Evolutionary conservation across 202 grass and related monocot species (phyloP), one percentile per base, ranked within the genome.

Genomic region (Elaeis oleifera): DNA sequence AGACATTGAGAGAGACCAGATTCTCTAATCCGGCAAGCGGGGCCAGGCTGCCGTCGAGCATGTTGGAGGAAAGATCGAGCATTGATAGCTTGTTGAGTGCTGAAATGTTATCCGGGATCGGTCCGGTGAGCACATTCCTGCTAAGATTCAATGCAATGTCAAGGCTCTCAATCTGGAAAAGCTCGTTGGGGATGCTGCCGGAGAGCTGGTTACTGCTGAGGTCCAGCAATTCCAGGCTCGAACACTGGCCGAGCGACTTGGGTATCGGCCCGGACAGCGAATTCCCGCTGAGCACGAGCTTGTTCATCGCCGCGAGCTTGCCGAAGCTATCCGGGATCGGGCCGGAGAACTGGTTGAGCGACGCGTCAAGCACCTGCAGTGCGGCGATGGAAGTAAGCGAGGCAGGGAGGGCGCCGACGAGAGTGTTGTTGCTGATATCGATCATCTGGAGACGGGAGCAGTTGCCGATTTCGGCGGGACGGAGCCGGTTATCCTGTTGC

Each of bases 381-480:
- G 81, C 80, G 3, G n/a, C 67, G n/a, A 86, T 63, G 0, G 53
- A 77, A 13, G 79, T 72, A 7, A 97, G 64, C 3, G 94, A 71
- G 5, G 72, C 75, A 6, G 94, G 88, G 19, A 97, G 24, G 0
- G 58, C 1, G 0, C 88, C 84, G 8, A 54, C 61, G 3, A 97
- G 77, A 0, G 82, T 84, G 77, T 97, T 97, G 67, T 89, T 92
- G 74, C 88, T 86, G 15, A 97, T 77, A 58, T 85, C 74, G 5
- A 91, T 68, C 92, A 92, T 92, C 80, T 97, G 92, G 23, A 97
- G 84, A 74, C 86, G 79, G 19, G 82, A 70, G 68, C 92, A 97
- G 56, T 75, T 72, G 15, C 82, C 74, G 48, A 92, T 72, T 77
- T 88, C 78, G 0, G 54, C 5, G 3, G 88, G 1, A 97, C 51